Evolutionary conservation across 352 stramenopile species (phyloP).

Genomic region (Pythium folliculosum): DNA sequence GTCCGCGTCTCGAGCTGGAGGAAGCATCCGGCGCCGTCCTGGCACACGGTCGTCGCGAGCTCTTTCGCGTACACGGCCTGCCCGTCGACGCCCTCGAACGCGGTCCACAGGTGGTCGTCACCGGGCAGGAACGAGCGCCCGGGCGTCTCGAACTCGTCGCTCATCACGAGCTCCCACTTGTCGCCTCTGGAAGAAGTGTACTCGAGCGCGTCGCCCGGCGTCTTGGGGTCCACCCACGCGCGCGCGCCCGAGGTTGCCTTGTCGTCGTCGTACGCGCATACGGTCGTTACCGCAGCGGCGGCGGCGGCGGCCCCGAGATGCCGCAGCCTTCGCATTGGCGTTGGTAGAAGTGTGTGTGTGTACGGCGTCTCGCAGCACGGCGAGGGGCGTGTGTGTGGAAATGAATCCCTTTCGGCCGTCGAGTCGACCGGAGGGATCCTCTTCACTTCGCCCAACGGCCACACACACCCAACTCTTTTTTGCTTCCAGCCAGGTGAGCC

Average conservation of each 20-base stretch:
- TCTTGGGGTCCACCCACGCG: constrained; percentile 62
- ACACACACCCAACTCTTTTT: constrained; percentile 6
- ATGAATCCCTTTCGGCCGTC: background rate
- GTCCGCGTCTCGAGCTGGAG: constrained; percentile 52
- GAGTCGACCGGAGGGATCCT: background rate
- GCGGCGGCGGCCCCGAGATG: background rate
- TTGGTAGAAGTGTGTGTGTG: background rate
- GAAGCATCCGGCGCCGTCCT: constrained; percentile 39
- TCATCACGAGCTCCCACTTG: constrained; percentile 67
- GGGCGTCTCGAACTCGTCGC: constrained; percentile 70
- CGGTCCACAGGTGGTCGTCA: constrained; percentile 93
- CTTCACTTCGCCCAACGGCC: background rate
- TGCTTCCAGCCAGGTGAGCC: too few species aligned
- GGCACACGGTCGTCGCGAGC: constrained; percentile 18
- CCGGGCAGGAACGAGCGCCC: constrained; percentile 89
- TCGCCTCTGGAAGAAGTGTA: constrained; percentile 45
- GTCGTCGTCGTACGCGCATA: constrained; percentile 2
- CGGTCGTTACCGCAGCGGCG: background rate
- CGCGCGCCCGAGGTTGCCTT: constrained; percentile 10
- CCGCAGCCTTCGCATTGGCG: background rate
- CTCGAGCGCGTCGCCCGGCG: constrained; percentile 32
- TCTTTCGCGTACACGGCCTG: constrained; percentile 22
- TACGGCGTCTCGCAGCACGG: background rate
- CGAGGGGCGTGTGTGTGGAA: background rate
- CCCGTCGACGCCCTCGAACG: constrained; percentile 91